These are phyloP conservation scores for Fusarium napiforme DNA, from an alignment of 2,329 filamentous ascomycete species.

Conservation along the genomic window DNA sequence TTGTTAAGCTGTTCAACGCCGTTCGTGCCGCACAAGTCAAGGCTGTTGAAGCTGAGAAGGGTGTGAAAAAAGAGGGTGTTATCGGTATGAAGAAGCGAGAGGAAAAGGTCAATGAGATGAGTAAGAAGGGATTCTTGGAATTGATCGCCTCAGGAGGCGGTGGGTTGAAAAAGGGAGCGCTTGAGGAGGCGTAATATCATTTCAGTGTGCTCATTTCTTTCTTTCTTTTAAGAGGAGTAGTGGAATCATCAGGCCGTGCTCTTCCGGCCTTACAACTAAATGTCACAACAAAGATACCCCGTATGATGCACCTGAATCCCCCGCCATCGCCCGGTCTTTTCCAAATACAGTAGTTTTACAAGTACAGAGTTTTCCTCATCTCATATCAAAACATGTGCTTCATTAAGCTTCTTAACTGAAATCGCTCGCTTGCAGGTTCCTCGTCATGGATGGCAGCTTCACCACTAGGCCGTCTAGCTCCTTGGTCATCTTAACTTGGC, in stretches of 20 bases:
- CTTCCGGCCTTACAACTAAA: constrained; percentile 42
- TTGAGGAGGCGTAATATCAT: constrained; percentile 64
- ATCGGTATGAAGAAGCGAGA: constrained; percentile 83
- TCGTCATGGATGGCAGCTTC: constrained; percentile 89
- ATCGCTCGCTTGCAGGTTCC: constrained; percentile 95
- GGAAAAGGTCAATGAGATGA: constrained; percentile 94
- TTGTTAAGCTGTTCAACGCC: constrained; percentile 96
- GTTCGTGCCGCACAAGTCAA: constrained; percentile 93
- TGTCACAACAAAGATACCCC: constrained; percentile 47
- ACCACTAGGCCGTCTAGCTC: constrained; percentile 89
- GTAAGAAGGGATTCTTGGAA: constrained; percentile 94
- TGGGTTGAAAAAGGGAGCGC: constrained; percentile 65
- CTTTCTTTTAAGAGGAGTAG: constrained; percentile 43
- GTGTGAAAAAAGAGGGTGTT: constrained; percentile 75
- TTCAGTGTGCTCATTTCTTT: constrained; percentile 28
- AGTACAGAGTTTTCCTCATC: constrained; percentile 36
- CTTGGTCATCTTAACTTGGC: constrained; percentile 91
- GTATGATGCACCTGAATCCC: constrained; percentile 43
- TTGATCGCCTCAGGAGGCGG: constrained; percentile 78
- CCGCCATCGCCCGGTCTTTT: constrained; percentile 37
- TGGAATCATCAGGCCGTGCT: constrained; percentile 43
- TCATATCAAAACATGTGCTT: constrained; percentile 34
- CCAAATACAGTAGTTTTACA: constrained; percentile 44
- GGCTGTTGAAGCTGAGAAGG: constrained; percentile 79
- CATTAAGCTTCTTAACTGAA: constrained; percentile 63